phyloP scores from a whole-genome alignment of 2,329 filamentous ascomycete species.

The Ceratocystis huliohia region DNA sequence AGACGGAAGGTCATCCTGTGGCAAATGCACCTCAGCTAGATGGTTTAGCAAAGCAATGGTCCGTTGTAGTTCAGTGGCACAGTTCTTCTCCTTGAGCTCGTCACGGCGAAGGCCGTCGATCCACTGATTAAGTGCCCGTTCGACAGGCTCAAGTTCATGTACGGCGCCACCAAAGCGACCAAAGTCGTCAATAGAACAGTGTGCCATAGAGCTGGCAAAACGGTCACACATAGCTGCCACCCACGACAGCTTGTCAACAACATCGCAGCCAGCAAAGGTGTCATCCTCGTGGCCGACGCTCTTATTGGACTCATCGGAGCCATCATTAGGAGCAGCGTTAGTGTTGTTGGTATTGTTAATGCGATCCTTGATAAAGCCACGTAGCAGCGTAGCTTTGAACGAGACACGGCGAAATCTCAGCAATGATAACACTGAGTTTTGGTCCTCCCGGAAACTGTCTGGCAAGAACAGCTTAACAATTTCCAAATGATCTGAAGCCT shows the following conservation, averaged over 20 bases:
- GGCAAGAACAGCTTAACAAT: slow-evolving; percentile 85
- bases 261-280: slow-evolving; percentile 65
- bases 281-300: slow-evolving; percentile 62
- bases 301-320: slow-evolving; percentile 27
- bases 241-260: slow-evolving; percentile 74
- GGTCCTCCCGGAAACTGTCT: slow-evolving; percentile 66
- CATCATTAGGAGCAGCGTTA: background rate
- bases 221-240: slow-evolving; percentile 72
- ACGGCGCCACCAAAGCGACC: slow-evolving; percentile 63
- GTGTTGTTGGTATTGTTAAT: slow-evolving; percentile 45
- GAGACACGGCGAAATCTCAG: slow-evolving; percentile 76
- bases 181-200: slow-evolving; percentile 68
- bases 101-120: slow-evolving; percentile 74
- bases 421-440: slow-evolving; percentile 76
- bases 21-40: slow-evolving; percentile 67
- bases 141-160: slow-evolving; percentile 82
- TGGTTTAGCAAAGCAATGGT: slow-evolving; percentile 82
- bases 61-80: slow-evolving; percentile 66
- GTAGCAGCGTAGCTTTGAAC: slow-evolving; percentile 75
- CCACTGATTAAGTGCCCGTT: slow-evolving; percentile 76
- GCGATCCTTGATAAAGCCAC: slow-evolving; percentile 65
- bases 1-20: slow-evolving; percentile 48
- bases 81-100: slow-evolving; percentile 73
- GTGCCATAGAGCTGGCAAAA: slow-evolving; percentile 67
- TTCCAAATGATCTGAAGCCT: slow-evolving; percentile 74